Evolutionary conservation across 83 land plant species (phyloP), one percentile per base, ranked within the genome.

Genomic region (Picea abies): DNA sequence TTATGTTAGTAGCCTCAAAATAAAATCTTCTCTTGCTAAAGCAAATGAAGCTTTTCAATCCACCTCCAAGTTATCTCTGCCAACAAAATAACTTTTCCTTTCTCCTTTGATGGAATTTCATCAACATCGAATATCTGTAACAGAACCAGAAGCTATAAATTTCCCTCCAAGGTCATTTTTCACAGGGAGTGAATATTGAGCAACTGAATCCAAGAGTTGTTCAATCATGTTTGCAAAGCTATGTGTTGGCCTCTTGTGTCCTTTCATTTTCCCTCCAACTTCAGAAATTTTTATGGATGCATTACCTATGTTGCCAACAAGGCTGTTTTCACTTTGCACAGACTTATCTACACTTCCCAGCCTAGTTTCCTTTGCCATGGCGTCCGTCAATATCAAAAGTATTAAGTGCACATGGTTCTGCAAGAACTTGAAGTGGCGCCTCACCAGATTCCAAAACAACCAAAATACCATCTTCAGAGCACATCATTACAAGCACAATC

Each of bases 121-220:
- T 98, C 99, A 80, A 98, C 92, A 64, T 98, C 99, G 0, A 98
- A 98, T 96, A 64, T 94, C 97, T 49, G 93, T 79, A 39, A 58
- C 79, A 32, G 63, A 82, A 25, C 82, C 67, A 20, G 82, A 70
- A 49, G 82, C 62, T 7, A 63, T 64, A 17, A 78, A 81, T 39
- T 82, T 84, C 11, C 65, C 67, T 71, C 41, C 79, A 60, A 41
- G 22, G 37, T 90, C 93, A 79, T 84, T 94, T 79, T 86, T 90
- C 63, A 79, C 52, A 7, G 94, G 90, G 17, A 92, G 93, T 60
- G 88, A 86, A 91, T 90, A 98, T 25, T 86, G 79, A 66, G 87
- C 64, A 32, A 93, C 83, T 29, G 91, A 90, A 75, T 98, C 99
- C 84, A 98, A 85, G 52, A 98, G 91, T 81, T 92, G 92, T 75